Base-by-base conservation (phyloP, 495 filamentous ascomycete genomes). In the Hamigera avellanea region DNA sequence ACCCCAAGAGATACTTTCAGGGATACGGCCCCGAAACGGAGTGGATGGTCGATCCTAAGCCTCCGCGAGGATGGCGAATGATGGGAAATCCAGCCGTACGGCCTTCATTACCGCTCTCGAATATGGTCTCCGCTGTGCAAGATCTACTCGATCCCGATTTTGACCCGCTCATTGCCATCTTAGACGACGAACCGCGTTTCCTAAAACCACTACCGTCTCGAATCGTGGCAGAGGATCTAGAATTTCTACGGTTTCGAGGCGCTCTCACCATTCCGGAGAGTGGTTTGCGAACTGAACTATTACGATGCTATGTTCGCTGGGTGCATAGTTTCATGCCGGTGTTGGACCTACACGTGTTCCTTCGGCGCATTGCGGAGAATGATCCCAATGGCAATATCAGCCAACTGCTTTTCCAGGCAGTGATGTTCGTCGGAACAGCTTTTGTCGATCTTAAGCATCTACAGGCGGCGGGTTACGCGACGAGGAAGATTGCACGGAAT, bases 241-340 rank as follows among this genome's bases (percentile, higher is more conserved):
- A 74, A 26, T 87, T 83, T 47, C 65, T 91, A 36, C 65, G 68
- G 15, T 73, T 72, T 44, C 85, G 86, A 45, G 82, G 80, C 0
- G 85, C 83, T 0, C 54, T 93, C 23, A 66, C 70, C 1, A 63
- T 89, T 15, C 85, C 85, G 0, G 69, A 73, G 35, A 62, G 60
- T 25, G 59, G 62, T 0, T 50, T 88, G 35, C 76, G 83, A 45
- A 81, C 75, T 57, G 83, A 81, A 39, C 56, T 89, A 17, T 57
- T 93, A 0, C 68, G 72, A 33, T 74, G 74, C 8, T 89, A 86
- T 58, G 66, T 86, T 43, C 76, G 87, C 58, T 89, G 75, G 65
- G 83, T 91, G 12, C 78, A 93, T 51, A 85, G 83, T 34, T 88
- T 80, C 53, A 83, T 89, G 80, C 85, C 85, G 2, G 66, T 89